These are phyloP conservation scores for Trichoderma arundinaceum DNA, from an alignment of 2,329 filamentous ascomycete species.

Conservation along the genomic window DNA sequence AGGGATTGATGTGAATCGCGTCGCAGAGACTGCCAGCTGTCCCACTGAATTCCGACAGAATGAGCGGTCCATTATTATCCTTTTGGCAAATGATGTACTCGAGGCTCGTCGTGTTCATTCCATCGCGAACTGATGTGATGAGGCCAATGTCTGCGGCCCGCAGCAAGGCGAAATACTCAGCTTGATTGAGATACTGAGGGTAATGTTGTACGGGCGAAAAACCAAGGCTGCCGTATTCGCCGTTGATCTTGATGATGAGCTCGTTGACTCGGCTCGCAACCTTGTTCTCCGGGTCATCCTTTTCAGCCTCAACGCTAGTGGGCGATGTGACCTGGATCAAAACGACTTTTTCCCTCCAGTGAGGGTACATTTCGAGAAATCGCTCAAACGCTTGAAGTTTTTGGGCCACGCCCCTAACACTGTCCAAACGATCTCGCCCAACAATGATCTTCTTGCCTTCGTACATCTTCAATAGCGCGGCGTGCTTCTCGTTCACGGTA, in stretches of 20 bases:
- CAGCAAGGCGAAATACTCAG: conserved; percentile 94
- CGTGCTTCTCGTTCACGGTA: conserved; percentile 72
- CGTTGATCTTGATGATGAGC: conserved; percentile 89
- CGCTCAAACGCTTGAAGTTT: conserved; percentile 94
- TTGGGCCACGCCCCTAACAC: conserved; percentile 90
- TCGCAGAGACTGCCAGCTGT: conserved; percentile 84
- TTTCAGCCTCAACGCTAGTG: conserved; percentile 77
- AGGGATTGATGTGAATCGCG: conserved; percentile 96
- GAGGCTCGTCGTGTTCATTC: conserved; percentile 96
- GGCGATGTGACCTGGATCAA: conserved; percentile 95
- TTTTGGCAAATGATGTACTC: conserved; percentile 95
- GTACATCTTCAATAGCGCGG: conserved; percentile 76
- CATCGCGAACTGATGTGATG: conserved; percentile 94
- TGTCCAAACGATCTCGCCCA: conserved; percentile 90
- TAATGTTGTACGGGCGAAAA: conserved; percentile 94
- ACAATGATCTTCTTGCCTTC: conserved; percentile 94
- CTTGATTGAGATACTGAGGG: conserved; percentile 85
- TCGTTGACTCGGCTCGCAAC: conserved; percentile 89
- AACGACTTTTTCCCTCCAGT: conserved; percentile 91
- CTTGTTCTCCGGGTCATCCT: conserved; percentile 77
- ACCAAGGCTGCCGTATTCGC: conserved; percentile 82
- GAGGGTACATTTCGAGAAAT: conserved; percentile 87
- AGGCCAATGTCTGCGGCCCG: conserved; percentile 88
- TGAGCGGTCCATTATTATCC: conserved; percentile 83
- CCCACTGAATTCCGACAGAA: conserved; percentile 95